Conservation (phyloP, 2,329 filamentous ascomycete genomes). For the Penicillium verrucosum region DNA sequence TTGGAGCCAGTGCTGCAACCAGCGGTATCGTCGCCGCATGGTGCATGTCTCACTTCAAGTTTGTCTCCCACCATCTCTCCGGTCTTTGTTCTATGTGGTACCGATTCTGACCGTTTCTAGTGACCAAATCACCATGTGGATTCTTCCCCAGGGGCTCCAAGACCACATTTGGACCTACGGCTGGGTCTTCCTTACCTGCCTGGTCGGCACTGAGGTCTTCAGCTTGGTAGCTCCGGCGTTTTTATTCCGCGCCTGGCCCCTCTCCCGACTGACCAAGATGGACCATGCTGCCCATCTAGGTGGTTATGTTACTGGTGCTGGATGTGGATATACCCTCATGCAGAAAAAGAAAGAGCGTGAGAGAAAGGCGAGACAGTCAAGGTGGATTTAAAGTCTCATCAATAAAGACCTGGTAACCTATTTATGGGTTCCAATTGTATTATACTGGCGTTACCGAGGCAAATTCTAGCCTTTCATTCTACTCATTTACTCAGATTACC, state of each 20-base stretch:
- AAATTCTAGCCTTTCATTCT: background rate
- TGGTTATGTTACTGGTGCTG: constrained; percentile 39
- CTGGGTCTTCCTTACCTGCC: constrained; percentile 34
- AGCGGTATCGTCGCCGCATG: constrained; percentile 50
- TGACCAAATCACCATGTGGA: constrained; percentile 41
- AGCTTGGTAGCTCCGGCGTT: constrained; percentile 28
- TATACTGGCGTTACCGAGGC: constrained; percentile 2
- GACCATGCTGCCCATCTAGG: constrained; percentile 45
- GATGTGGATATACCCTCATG: constrained; percentile 19
- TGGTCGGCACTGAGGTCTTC: constrained; percentile 39
- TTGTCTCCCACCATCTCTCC: constrained; percentile 14
- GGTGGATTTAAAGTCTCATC: constrained; percentile 13
- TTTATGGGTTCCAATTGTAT: background rate
- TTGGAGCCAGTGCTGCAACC: constrained; percentile 52
- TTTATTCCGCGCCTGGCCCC: constrained; percentile 18
- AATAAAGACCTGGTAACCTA: background rate
- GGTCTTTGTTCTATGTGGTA: background rate
- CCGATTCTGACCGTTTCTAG: constrained; percentile 24
- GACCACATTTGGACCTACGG: constrained; percentile 44
- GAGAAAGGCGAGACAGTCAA: constrained; percentile 14
- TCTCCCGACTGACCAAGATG: constrained; percentile 32
- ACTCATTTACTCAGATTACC: background rate
- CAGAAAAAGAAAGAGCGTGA: constrained; percentile 17
- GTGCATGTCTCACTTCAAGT: constrained; percentile 49
- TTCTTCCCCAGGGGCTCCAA: constrained; percentile 40